Base-by-base conservation (phyloP, 495 filamentous ascomycete genomes). In the Penicillium fimorum region DNA sequence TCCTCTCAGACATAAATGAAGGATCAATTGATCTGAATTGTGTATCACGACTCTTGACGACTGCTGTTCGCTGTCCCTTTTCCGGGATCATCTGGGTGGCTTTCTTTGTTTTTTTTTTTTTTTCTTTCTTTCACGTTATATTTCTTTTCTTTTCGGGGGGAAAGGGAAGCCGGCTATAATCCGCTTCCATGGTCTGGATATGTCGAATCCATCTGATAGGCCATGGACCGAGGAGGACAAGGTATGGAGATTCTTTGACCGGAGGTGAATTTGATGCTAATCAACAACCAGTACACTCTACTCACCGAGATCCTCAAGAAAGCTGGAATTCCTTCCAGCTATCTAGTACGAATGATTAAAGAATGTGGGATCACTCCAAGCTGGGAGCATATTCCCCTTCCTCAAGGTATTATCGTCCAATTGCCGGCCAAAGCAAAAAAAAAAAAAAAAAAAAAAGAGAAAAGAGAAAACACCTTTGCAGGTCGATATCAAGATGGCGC, bases 221-320 rank as follows among this genome's bases (percentile, higher is more conserved):
- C 79, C 79, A 65, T 85, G 80, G 75, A 71, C 74, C 51, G 80
- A 85, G 70, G 76, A 78, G 71, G 83, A 86, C 73, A 80, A 81
- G 77, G 83, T 86, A 77, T 47, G 77, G 50, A 15, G 12, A 24
- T 54, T 37, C 32, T 42, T 44, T 50, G 29, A 38, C 40, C 25
- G 20, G 24, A 46, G 29, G 37, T 37, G 30, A 54, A 35, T 4
- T 29, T 43, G 45, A 57, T 40, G 53, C 57, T 58, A 29, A 47
- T 25, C 22, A 8, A n/a, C 25, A 3, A 56, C 63, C 64, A 79
- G 69, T 79, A 82, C 61, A 73, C 65, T 33, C 61, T 87, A 51
- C 77, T 86, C 51, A 79, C 81, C 30, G 83, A 85, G 62, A 84
- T 87, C 62, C 65, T 87, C 57, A 86, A 85, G 67, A 77, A 78